Percentiles rank a stretch among this genome's conserved stretches.
These are phyloP conservation scores for Trichoderma sp. DNA, from an alignment of 2,329 filamentous ascomycete species.

Conservation along the genomic window DNA sequence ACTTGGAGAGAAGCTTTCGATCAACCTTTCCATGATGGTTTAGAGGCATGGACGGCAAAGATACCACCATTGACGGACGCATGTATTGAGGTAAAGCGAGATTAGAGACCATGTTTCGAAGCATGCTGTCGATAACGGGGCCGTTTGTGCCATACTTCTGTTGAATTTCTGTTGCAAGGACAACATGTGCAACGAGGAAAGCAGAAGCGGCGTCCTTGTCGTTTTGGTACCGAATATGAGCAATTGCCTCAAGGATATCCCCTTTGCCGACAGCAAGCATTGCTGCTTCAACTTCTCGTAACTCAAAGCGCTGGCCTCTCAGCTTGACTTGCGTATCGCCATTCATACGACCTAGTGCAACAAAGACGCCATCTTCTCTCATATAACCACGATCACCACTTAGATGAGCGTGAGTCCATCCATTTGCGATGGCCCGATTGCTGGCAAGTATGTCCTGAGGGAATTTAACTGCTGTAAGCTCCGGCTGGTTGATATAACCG, in stretches of 20 bases:
- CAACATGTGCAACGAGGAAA: background rate
- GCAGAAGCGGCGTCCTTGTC: background rate
- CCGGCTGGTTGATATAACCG: constrained; percentile 36
- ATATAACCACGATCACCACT: background rate
- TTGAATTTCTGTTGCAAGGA: background rate
- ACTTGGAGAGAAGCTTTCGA: background rate
- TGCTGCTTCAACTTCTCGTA: background rate
- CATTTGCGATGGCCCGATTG: background rate
- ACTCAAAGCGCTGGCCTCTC: background rate
- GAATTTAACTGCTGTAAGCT: background rate
- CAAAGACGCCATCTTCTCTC: background rate
- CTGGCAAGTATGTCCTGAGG: background rate
- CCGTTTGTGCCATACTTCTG: background rate
- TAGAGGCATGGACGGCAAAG: background rate
- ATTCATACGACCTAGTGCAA: background rate
- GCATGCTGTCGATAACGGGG: background rate
- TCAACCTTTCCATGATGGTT: background rate
- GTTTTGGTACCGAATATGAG: background rate
- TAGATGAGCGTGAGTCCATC: background rate
- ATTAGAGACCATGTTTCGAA: background rate
- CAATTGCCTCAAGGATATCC: background rate
- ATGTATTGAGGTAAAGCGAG: background rate
- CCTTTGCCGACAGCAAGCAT: background rate
- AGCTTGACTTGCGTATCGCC: background rate
- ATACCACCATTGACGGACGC: background rate